Evolutionary conservation across 768 basidiomycete genomes (phyloP), one percentile per base, ranked within the genome.

Genomic region (Tricholoma hemisulphureum): DNA sequence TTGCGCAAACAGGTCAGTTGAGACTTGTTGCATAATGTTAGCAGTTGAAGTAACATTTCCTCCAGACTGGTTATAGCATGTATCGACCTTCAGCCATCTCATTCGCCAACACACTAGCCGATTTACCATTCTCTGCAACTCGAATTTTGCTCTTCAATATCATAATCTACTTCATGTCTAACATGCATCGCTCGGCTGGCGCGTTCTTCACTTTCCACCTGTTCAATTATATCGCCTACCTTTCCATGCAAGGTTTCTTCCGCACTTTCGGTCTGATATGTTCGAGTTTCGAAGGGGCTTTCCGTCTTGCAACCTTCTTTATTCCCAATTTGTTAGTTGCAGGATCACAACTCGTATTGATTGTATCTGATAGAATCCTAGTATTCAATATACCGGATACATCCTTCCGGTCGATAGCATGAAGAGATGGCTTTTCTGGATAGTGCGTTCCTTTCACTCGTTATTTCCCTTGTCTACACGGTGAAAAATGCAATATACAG

Each of bases 371-470:
- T 55, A 23, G 13, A 24, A 53, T 24, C 56, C 8, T 28, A 77
- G 76, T 66, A 75, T 91, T 53, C 75, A 85, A 62, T 93, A 89
- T 65, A 77, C 81, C 18, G 89, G 89, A 4, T 88, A 88, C 66
- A 80, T 85, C 52, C 83, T 91, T 58, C 87, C 87, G 0, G 80
- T 83, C 6, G 76, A 77, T 61, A 75, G 80, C 59, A 89, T 91
- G 88, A 88, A 91, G 67, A 76, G 85, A 41, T 93, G 88, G 88
- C 67, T 94, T 8, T 91, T 91, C 75, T 94, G 92, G 92, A 86
- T 93, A 28, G 86, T 87, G 63, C 61, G 85, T 77, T 18, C 8
- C 8, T n/a, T 13, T 4, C 32, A 34, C 14, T 34, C 2, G 32
- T 49, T 28, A n/a, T 29, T 16, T 26, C 9, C 6, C n/a, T 6